Percentiles rank a stretch among this genome's conserved stretches.
Conservation (phyloP, 768 basidiomycete species). For the Suillus brevipes region DNA sequence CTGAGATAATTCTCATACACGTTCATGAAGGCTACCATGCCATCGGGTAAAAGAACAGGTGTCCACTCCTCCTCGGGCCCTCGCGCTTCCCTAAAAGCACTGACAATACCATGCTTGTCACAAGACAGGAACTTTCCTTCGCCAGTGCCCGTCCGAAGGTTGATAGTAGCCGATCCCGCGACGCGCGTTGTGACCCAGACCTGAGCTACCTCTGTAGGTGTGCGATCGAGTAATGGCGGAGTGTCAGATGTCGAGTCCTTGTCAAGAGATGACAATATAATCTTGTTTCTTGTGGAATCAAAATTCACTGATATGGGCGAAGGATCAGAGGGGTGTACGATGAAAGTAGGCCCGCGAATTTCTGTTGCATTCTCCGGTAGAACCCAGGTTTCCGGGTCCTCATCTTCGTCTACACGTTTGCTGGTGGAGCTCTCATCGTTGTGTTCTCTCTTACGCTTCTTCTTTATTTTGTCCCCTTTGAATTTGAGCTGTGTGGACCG, state of each 20-base stretch:
- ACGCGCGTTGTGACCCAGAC: slow-evolving; percentile 91
- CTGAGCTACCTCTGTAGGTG: slow-evolving; percentile 80
- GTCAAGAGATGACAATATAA: slow-evolving; percentile 65
- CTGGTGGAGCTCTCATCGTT: slow-evolving; percentile 41
- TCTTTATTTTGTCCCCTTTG: slow-evolving; percentile 84
- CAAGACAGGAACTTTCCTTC: slow-evolving; percentile 90
- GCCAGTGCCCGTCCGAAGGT: slow-evolving; percentile 82
- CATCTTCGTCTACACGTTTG: slow-evolving; percentile 57
- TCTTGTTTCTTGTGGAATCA: slow-evolving; percentile 71
- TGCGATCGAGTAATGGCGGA: slow-evolving; percentile 56
- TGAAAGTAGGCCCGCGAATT: slow-evolving; percentile 86
- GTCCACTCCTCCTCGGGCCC: slow-evolving; percentile 96
- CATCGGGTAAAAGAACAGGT: slow-evolving; percentile 76
- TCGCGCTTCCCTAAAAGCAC: slow-evolving; percentile 83
- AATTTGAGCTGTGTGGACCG: slow-evolving; percentile 81
- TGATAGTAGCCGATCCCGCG: slow-evolving; percentile 81
- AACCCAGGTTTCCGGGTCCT: slow-evolving; percentile 78
- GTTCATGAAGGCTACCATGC: slow-evolving; percentile 87
- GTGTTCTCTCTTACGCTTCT: slow-evolving; percentile 70
- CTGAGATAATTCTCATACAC: slow-evolving; percentile 86
- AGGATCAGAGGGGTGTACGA: slow-evolving; percentile 80
- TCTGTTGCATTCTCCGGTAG: slow-evolving; percentile 67
- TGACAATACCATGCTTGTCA: slow-evolving; percentile 82
- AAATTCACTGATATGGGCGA: slow-evolving; percentile 75
- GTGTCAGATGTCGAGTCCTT: slow-evolving; percentile 50